phyloP scores from a whole-genome alignment of 2,329 filamentous ascomycete genomes.

The Fusarium sp. region DNA sequence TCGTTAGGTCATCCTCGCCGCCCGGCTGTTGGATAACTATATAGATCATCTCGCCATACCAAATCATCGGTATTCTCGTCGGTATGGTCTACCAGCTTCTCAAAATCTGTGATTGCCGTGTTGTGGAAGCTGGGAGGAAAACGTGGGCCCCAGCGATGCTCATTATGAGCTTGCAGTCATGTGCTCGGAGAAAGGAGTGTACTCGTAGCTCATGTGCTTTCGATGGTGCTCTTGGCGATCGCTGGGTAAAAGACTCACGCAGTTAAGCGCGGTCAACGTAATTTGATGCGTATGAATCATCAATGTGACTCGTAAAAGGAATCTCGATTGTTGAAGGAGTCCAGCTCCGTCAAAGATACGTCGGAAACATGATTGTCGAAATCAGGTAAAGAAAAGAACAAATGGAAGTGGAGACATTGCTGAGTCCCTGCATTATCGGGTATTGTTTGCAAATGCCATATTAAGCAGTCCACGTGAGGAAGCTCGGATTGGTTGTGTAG shows the following conservation, averaged over 20 bases:
- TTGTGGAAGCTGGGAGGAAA: constrained; percentile 20
- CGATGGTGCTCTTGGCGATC: not conserved
- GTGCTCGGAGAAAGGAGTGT: not conserved
- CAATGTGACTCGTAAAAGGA: not conserved
- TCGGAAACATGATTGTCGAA: not conserved
- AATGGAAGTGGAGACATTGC: not conserved
- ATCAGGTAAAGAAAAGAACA: not conserved
- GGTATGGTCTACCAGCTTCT: constrained; percentile 30
- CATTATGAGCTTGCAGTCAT: not conserved
- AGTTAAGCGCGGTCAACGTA: constrained; percentile 28
- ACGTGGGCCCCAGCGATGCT: constrained; percentile 35
- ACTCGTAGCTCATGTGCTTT: not conserved
- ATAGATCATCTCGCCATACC: constrained; percentile 17
- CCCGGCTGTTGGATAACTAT: constrained; percentile 6
- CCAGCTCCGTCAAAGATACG: constrained; percentile 16
- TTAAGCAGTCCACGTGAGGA: not conserved
- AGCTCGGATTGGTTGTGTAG: not conserved
- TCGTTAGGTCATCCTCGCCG: constrained; percentile 11
- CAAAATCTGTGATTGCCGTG: not conserved
- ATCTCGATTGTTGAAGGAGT: constrained; percentile 14
- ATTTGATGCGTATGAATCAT: not conserved
- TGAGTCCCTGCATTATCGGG: not conserved
- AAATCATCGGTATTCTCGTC: constrained; percentile 13
- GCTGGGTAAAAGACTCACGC: constrained; percentile 25
- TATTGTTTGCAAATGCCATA: not conserved